phyloP scores from a whole-genome alignment of 176 grass and related monocot species.

The Hordeum marinum region DNA sequence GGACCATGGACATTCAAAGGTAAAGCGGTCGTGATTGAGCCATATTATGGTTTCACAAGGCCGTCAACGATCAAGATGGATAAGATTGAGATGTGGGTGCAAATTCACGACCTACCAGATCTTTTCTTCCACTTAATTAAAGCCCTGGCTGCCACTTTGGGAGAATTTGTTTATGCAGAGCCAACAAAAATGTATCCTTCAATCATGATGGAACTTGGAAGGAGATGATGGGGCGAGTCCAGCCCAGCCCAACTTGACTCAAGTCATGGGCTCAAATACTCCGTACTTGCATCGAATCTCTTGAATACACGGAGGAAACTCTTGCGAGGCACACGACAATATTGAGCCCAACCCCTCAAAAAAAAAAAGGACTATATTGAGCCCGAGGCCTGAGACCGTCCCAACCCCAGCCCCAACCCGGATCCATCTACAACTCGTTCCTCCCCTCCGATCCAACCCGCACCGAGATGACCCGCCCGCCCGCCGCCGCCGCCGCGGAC shows the following conservation, averaged over 20 bases:
- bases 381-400: not conserved
- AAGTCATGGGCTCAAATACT: not conserved
- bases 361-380: not conserved
- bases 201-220: not conserved
- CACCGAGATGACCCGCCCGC: not conserved
- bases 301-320: no score
- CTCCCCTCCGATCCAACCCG: not conserved
- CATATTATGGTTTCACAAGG: no score
- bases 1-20: no score
- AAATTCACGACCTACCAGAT: no score
- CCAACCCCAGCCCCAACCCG: not conserved
- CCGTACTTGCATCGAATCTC: not conserved
- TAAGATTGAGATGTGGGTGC: no score
- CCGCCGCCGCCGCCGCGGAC: not conserved
- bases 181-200: no score
- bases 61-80: no score
- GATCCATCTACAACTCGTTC: not conserved
- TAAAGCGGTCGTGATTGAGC: no score
- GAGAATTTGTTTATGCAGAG: no score
- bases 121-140: no score
- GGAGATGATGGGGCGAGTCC: not conserved
- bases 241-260: not conserved
- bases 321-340: not conserved
- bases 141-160: no score
- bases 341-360: no score